Percentiles rank a stretch among this genome's conserved stretches.
These are phyloP conservation scores for Fusarium burgessii DNA, from an alignment of 2,329 filamentous ascomycete genomes.

Conservation along the genomic window DNA sequence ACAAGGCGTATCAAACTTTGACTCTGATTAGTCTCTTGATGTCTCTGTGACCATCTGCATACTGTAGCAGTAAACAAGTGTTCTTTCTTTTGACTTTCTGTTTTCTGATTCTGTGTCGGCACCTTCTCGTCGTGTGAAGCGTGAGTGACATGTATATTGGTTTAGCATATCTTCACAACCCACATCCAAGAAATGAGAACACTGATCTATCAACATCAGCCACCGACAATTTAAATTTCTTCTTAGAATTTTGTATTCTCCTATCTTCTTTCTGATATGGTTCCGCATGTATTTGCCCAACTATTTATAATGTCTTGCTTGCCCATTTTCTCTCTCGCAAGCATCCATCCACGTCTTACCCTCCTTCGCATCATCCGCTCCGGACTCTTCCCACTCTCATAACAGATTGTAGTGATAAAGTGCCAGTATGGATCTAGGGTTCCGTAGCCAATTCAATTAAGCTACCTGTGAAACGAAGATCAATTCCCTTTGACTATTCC, in stretches of 20 bases:
- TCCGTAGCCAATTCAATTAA: background rate
- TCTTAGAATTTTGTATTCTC: accelerated
- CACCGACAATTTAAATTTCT: background rate
- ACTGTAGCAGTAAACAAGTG: background rate
- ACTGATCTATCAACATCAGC: accelerated
- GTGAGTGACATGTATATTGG: background rate
- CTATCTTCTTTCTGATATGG: no score
- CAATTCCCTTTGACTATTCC: background rate
- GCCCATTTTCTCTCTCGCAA: background rate
- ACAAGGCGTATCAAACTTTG: background rate
- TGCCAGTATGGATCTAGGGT: background rate
- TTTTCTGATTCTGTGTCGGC: background rate
- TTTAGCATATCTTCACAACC: background rate
- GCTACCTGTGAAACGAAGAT: no score
- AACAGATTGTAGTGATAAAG: background rate
- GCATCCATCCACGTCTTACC: background rate
- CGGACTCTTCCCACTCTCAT: background rate
- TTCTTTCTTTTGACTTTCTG: background rate
- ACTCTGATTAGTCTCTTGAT: background rate
- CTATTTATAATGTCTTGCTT: background rate
- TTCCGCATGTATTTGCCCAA: background rate
- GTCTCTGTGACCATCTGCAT: background rate
- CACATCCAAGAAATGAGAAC: background rate
- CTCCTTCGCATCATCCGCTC: no score
- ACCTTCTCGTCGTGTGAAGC: background rate